Conservation (phyloP, 257 asterid species). For the Eustoma russellianum region DNA sequence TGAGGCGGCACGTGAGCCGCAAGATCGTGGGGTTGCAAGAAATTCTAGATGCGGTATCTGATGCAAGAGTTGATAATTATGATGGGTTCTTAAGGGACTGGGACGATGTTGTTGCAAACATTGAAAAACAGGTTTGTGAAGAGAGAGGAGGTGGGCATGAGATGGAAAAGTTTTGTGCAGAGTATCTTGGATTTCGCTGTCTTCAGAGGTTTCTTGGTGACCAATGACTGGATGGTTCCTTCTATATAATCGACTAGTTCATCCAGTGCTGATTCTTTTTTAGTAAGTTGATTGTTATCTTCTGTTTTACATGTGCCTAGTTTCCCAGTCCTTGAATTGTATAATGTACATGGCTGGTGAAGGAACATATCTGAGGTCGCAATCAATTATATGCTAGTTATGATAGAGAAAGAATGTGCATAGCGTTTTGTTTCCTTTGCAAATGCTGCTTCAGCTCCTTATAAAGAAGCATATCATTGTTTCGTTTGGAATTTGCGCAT, state of each 20-base stretch:
- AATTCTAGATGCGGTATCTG: constrained; percentile 78
- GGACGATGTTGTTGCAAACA: constrained; percentile 63
- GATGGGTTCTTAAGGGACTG: constrained; percentile 74
- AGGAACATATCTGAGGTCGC: not conserved
- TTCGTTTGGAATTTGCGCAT: no score
- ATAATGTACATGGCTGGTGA: constrained; percentile 1
- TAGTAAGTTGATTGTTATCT: not conserved
- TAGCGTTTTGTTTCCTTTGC: no score
- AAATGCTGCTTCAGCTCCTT: no score
- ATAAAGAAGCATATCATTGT: no score
- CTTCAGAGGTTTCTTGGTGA: constrained; percentile 90
- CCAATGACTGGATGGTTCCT: constrained; percentile 23
- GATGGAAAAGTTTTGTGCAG: constrained; percentile 82
- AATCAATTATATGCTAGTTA: no score
- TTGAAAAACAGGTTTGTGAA: constrained; percentile 59
- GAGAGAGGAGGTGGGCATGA: constrained; percentile 65
- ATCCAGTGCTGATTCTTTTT: not conserved
- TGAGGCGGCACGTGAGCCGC: constrained; percentile 77
- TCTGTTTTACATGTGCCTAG: not conserved
- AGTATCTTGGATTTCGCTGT: constrained; percentile 81
- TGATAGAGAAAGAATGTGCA: no score
- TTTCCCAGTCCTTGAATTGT: not conserved
- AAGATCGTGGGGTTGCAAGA: constrained; percentile 91
- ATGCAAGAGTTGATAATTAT: constrained; percentile 51
- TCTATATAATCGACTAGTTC: not conserved